Conservation (phyloP, 75 land plant species). For the Pinus tabuliformis region DNA sequence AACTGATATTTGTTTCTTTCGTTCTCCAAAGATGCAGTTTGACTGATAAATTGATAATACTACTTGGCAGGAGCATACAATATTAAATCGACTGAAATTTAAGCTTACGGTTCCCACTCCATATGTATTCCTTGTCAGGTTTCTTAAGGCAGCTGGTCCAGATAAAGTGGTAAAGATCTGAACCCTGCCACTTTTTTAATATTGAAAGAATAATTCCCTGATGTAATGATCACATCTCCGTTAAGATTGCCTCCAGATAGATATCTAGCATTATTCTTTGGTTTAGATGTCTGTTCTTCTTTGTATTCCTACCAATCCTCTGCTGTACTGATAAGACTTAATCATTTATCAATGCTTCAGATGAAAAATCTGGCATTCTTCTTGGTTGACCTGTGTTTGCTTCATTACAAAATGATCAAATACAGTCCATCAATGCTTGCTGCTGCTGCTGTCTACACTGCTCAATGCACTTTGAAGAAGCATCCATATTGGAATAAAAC, state of each 20-base stretch:
- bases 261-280: slow-evolving; percentile 55
- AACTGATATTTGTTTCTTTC: not conserved
- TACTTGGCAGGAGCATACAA: slow-evolving; percentile 44
- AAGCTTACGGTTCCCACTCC: slow-evolving; percentile 81
- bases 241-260: slow-evolving; percentile 18
- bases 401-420: slow-evolving; percentile 54
- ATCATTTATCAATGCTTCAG: slow-evolving; percentile 14
- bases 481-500: slow-evolving; percentile 67
- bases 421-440: slow-evolving; percentile 75
- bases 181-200: not conserved
- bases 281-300: slow-evolving; percentile 75
- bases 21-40: not conserved
- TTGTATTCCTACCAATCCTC: slow-evolving; percentile 16
- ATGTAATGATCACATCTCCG: not conserved
- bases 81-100: slow-evolving; percentile 73
- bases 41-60: not conserved
- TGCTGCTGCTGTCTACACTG: slow-evolving; percentile 89
- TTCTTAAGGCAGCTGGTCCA: slow-evolving; percentile 70
- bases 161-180: slow-evolving; percentile 47
- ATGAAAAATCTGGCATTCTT: slow-evolving; percentile 70
- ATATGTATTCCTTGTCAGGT: slow-evolving; percentile 77
- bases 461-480: slow-evolving; percentile 60
- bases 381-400: slow-evolving; percentile 69
- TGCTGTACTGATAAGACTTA: too few relatives aligned
- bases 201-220: not conserved